phyloP scores from a whole-genome alignment of 306 rosid genomes.

The Castanopsis chinensis region DNA sequence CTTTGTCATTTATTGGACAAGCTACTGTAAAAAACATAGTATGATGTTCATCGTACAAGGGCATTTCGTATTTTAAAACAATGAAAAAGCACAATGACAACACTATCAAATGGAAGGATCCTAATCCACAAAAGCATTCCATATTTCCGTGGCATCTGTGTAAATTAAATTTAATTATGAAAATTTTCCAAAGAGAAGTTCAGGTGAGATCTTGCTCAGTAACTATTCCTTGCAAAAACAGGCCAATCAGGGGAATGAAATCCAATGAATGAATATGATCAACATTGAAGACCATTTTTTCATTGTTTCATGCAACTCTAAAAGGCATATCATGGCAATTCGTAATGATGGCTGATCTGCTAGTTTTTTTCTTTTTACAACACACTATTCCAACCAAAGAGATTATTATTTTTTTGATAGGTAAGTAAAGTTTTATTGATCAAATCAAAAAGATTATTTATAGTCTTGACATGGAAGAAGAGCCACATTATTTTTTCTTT shows the following conservation, averaged over 20 bases:
- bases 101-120: too few species aligned
- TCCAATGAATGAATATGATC: too few species aligned
- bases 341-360: conserved; percentile 11
- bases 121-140: too few species aligned
- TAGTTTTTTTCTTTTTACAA: neutral
- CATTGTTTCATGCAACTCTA: conserved; percentile 6
- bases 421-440: neutral
- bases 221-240: neutral
- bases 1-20: too few species aligned
- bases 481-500: neutral
- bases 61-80: too few species aligned
- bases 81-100: too few species aligned
- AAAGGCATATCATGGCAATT: conserved; percentile 1
- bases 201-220: neutral
- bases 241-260: too few species aligned
- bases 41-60: too few species aligned
- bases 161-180: neutral
- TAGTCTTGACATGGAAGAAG: neutral
- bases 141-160: neutral
- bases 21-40: too few species aligned
- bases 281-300: too few species aligned
- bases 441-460: conserved; percentile 4
- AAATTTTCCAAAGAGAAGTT: neutral
- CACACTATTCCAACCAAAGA: neutral
- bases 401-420: neutral